A percentile compares a stretch with the other conserved stretches of the same genome.
Conservation (phyloP, 2,329 filamentous ascomycete genomes). For the Bipolaris sorokiniana region DNA sequence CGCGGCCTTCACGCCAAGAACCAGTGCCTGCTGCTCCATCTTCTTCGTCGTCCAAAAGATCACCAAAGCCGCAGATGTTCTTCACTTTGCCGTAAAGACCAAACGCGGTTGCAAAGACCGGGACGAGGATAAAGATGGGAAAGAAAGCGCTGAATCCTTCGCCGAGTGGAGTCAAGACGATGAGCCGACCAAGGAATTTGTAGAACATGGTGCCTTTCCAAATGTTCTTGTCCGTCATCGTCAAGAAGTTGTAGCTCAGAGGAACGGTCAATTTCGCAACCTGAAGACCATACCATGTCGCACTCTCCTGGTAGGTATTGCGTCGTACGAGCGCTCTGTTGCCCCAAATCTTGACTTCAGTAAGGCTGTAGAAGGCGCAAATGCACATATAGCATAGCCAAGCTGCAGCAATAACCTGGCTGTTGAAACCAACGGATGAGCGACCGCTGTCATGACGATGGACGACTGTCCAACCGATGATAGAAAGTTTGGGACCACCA, state of each 20-base stretch:
- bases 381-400: conserved; percentile 98
- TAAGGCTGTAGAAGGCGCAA: conserved; percentile 84
- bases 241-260: conserved; percentile 94
- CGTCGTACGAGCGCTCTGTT: conserved; percentile 87
- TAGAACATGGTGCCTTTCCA: conserved; percentile 85
- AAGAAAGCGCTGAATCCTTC: conserved; percentile 87
- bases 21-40: conserved; percentile 74
- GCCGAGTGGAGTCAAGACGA: conserved; percentile 82
- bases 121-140: conserved; percentile 84
- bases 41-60: conserved; percentile 76
- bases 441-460: conserved; percentile 74
- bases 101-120: conserved; percentile 84
- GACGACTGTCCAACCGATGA: conserved; percentile 71
- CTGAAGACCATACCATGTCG: conserved; percentile 94
- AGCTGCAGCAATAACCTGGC: conserved; percentile 79
- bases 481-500: conserved; percentile 69
- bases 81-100: conserved; percentile 85
- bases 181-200: conserved; percentile 79
- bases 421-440: conserved; percentile 81
- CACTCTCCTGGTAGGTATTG: conserved; percentile 90
- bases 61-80: conserved; percentile 77
- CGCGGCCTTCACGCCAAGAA: conserved; percentile 88
- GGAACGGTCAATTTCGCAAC: conserved; percentile 92
- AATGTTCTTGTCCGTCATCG: conserved; percentile 76
- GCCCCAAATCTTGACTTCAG: conserved; percentile 96